Percentiles rank a stretch among this genome's conserved stretches.
phyloP scores from a whole-genome alignment of 2,329 filamentous ascomycete species.

The Diaporthe citrichinensis region DNA sequence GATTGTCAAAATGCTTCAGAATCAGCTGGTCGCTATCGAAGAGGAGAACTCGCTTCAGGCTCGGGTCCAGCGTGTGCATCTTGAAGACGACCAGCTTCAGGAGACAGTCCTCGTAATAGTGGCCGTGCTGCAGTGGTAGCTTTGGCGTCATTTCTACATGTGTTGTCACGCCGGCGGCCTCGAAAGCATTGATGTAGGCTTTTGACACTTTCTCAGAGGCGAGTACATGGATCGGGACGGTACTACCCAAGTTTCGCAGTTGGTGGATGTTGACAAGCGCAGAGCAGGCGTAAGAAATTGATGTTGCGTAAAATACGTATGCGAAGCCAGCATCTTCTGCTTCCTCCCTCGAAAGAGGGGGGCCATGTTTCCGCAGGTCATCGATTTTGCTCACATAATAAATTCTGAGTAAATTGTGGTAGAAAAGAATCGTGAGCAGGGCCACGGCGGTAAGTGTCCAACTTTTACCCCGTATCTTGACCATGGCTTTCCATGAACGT shows the following conservation, averaged over 20 bases:
- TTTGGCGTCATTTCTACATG: not conserved
- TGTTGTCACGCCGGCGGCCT: not conserved
- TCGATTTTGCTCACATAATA: constrained; percentile 13
- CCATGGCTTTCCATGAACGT: not conserved
- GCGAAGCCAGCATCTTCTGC: not conserved
- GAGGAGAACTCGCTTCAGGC: not conserved
- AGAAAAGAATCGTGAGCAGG: not conserved
- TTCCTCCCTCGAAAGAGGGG: not conserved
- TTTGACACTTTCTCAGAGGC: not conserved
- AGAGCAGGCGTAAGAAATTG: constrained; percentile 12
- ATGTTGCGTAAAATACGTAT: constrained; percentile 22
- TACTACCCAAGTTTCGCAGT: not conserved
- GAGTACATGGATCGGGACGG: constrained; percentile 15
- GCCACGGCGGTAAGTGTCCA: constrained; percentile 1
- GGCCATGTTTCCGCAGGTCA: too few relatives aligned
- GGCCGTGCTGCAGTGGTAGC: not conserved
- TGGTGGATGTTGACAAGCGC: constrained; percentile 28
- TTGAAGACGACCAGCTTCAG: constrained; percentile 31
- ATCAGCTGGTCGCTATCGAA: constrained; percentile 25
- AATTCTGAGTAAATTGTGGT: not conserved
- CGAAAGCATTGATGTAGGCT: constrained; percentile 17
- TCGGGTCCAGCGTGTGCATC: constrained; percentile 10
- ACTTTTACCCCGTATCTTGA: constrained; percentile 4
- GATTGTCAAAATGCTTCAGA: constrained; percentile 22
- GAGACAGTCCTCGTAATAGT: constrained; percentile 17